phyloP scores from a whole-genome alignment of 495 filamentous ascomycete species.

The Barbatosphaeria neglecta region DNA sequence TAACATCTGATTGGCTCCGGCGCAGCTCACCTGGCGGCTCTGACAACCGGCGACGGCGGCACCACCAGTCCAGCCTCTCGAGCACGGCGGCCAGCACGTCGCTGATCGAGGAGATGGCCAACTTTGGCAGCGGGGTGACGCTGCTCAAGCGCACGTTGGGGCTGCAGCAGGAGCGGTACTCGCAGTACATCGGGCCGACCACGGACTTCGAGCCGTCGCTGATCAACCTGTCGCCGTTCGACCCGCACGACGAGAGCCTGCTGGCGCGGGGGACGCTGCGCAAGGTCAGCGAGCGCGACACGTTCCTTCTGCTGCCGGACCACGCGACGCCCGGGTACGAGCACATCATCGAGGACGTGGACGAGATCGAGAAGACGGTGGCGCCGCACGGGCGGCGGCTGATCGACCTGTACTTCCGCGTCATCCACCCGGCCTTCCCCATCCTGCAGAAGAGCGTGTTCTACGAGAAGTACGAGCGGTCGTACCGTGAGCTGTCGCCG shows the following conservation, averaged over 20 bases:
- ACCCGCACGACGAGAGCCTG: constrained; percentile 58
- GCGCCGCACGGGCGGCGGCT: constrained; percentile 68
- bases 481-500: constrained; percentile 68
- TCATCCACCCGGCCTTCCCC: constrained; percentile 83
- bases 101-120: constrained; percentile 48
- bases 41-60: constrained; percentile 41
- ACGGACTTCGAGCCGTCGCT: constrained; percentile 64
- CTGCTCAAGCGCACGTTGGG: constrained; percentile 53
- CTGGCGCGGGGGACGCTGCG: constrained; percentile 59
- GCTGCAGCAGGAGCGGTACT: constrained; percentile 49
- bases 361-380: constrained; percentile 73
- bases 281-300: constrained; percentile 70
- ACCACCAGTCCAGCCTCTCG: constrained; percentile 41
- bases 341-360: constrained; percentile 52
- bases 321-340: constrained; percentile 47
- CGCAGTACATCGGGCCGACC: constrained; percentile 55
- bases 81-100: constrained; percentile 42
- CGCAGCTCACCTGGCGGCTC: constrained; percentile 40
- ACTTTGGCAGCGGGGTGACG: constrained; percentile 47
- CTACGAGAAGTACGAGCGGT: constrained; percentile 68
- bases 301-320: constrained; percentile 71
- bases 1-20: constrained; percentile 34
- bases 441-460: constrained; percentile 83
- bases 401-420: constrained; percentile 77
- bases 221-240: constrained; percentile 59